Evolutionary conservation across 345 rosid genomes (phyloP), one percentile per base, ranked within the genome.

Genomic region (Populus nigra): DNA sequence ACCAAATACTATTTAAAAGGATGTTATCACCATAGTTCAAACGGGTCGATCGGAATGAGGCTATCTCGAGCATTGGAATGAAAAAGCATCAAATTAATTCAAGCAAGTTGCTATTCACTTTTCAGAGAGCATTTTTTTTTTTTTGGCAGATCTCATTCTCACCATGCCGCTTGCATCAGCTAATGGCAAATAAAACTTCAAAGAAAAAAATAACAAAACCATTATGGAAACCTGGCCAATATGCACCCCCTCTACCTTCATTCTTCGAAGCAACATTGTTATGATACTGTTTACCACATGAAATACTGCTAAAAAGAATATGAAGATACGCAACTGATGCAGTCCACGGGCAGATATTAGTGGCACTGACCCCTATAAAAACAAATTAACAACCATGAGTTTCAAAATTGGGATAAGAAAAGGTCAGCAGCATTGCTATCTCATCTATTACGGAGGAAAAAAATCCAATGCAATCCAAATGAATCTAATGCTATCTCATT

Each of bases 271-370:
- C 27, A 27, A 27, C 27, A 94, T 96, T 7, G 93, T 92, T 29
- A 86, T 62, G 23, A 89, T 93, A 78, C 99, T 90, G 68, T 92
- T 90, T 20, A 87, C 38, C 49, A 94, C 97, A 79, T 96, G 99
- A 80, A 96, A 94, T 82, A 89, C 94, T 61, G 99, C 98, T 77
- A 94, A 88, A 81, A 96, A 96, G 89, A 94, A 96, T 7, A 94
- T 90, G 85, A 92, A 94, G 68, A 94, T 96, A 80, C 94, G 98
- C 77, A 96, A 69, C 82, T 96, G 99, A 84, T 94, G 99, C 79
- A 96, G 79, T 38, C 90, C 99, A 39, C 92, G 76, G 66, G 85
- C 41, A 31, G 99, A 92, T 82, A 96, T 92, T 71, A 93, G 89
- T 9, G 96, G 91, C 71, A 89, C 90, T n/a, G 83, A 45, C n/a